Base-by-base conservation (phyloP, 2,329 filamentous ascomycete genomes). In the Fonsecaea pedrosoi region DNA sequence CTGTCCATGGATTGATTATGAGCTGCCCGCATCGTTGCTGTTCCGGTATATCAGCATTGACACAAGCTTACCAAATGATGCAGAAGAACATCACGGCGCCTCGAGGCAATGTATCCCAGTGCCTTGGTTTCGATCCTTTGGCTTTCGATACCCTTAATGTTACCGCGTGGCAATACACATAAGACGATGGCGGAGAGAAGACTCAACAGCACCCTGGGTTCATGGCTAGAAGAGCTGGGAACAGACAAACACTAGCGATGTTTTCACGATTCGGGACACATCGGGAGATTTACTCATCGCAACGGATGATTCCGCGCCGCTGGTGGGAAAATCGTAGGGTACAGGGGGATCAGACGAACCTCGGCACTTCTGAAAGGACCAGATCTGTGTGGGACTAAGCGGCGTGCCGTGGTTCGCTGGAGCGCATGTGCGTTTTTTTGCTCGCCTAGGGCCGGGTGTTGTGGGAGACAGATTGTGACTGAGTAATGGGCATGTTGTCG, bases 151-250 rank as follows among this genome's bases (percentile, higher is more conserved):
- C 75, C 21, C 70, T 74, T 62, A 3, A 60, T 70, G 55, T 56
- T 13, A 75, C 75, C 63, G 77, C 79, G 53, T 82, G 79, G 79
- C 76, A 82, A 72, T 82, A 82, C 60, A 72, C 70, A 53, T 82
- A 77, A 72, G 63, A 55, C 4, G 25, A 54, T 2, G 30, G 25
- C 35, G 7, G 38, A 42, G 38, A 35, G 58, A 64, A 45, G 37
- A 54, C 32, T n/a, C 53, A 55, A 25, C 3, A 1, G 5, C 13
- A 13, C 45, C 45, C 7, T 37, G 21, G 7, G 35, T 37, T 37
- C 35, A 37, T 3, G 10, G 35, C 7, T 7, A 37, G n/a, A 48
- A 48, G n/a, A 21, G n/a, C n/a, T 18, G 21, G 25, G n/a, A n/a
- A 13, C n/a, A 42, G 4, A 35, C 30, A 45, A 5, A 25, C 25